phyloP scores from a whole-genome alignment of 805 yeast species.

The Candida schatavii region DNA sequence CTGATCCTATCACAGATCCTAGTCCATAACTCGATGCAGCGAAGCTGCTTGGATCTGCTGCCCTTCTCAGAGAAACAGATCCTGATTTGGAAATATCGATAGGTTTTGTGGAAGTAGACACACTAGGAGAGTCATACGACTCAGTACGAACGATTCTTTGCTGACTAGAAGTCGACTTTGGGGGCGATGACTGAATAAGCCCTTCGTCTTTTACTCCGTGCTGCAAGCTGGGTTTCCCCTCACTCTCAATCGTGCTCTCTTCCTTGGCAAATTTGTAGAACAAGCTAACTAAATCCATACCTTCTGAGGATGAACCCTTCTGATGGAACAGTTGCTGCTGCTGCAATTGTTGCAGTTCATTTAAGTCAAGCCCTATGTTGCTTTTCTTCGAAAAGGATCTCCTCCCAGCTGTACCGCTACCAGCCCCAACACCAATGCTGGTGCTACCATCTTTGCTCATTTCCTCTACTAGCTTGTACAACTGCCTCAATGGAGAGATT shows the following conservation, averaged over 20 bases:
- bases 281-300: slow-evolving; percentile 31
- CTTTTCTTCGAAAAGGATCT: slow-evolving; percentile 2
- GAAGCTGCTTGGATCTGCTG: too few species aligned
- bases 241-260: slow-evolving; percentile 12
- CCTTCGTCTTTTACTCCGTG: neutral
- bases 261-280: slow-evolving; percentile 42
- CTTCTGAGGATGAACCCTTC: slow-evolving; percentile 11
- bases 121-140: neutral
- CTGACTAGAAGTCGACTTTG: neutral
- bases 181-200: neutral
- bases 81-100: neutral
- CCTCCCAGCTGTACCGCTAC: neutral
- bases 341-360: neutral
- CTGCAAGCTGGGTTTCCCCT: neutral
- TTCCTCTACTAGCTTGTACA: slow-evolving; percentile 21
- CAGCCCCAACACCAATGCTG: too few species aligned
- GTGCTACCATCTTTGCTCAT: neutral
- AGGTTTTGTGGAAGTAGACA: neutral
- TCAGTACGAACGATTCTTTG: neutral
- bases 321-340: neutral
- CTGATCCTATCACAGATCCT: neutral
- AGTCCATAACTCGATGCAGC: neutral
- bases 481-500: slow-evolving; percentile 31
- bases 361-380: neutral
- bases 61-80: neutral